Percentiles rank a stretch among this genome's conserved stretches.
Conservation (phyloP, 164 flowering plant species). For the Vitis riparia region DNA sequence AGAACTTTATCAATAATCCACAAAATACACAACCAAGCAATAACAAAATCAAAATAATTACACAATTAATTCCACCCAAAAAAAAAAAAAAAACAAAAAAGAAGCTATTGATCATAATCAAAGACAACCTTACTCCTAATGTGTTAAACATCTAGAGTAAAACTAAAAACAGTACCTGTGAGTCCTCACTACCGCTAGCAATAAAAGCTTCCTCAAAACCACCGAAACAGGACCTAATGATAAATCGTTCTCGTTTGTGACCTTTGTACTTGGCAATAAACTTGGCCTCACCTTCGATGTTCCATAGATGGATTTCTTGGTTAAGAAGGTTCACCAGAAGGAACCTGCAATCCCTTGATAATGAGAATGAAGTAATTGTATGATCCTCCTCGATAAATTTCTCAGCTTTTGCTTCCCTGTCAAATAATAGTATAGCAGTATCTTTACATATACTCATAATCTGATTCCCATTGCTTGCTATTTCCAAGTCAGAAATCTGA, state of each 20-base stretch:
- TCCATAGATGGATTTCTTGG: constrained; percentile 86
- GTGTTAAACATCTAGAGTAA: no score
- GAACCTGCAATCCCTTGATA: constrained; percentile 49
- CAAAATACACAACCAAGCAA: no score
- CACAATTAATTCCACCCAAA: no score
- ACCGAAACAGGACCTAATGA: constrained; percentile 83
- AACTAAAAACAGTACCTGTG: constrained; percentile 50
- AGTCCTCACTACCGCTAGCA: constrained; percentile 95
- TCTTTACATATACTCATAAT: constrained; percentile 67
- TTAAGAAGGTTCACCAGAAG: constrained; percentile 67
- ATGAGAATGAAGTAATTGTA: constrained; percentile 61
- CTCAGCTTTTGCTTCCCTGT: constrained; percentile 55
- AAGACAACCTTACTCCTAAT: no score
- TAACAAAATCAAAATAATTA: no score
- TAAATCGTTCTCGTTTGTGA: constrained; percentile 66
- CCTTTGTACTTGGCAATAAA: constrained; percentile 64
- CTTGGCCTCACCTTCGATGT: constrained; percentile 49
- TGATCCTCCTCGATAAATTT: constrained; percentile 61
- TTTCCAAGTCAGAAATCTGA: constrained; percentile 67
- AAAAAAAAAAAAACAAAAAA: not conserved
- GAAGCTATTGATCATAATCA: no score
- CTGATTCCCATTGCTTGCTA: constrained; percentile 66
- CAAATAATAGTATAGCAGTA: constrained; percentile 45
- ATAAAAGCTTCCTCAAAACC: constrained; percentile 71
- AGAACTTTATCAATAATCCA: no score